Percentiles rank a stretch among this genome's conserved stretches.
Conservation (phyloP, 1,284 basidiomycete genomes). For the Tilletiaria anomala region DNA sequence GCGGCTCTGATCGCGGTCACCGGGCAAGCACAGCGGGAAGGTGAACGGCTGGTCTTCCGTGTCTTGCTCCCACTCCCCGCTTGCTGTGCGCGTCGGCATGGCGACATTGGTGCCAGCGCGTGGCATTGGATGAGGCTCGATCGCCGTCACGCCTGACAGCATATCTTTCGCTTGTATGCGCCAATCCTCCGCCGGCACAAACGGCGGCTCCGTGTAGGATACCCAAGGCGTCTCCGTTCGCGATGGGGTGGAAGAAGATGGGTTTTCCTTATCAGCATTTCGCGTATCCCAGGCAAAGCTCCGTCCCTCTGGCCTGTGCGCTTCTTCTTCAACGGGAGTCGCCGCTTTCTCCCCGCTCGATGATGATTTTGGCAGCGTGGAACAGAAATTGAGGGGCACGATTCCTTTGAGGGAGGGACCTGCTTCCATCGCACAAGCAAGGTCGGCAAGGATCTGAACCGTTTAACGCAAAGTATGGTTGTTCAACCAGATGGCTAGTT, state of each 20-base stretch:
- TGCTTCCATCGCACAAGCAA: conserved; percentile 10
- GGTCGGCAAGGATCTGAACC: conserved; percentile 24
- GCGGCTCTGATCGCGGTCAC: conserved; percentile 20
- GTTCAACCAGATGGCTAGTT: too few species aligned
- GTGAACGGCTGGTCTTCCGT: conserved; percentile 16
- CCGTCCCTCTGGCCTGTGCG: conserved; percentile 9
- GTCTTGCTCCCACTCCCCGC: conserved; percentile 2
- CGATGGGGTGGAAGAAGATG: background rate
- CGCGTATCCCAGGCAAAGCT: conserved; percentile 26
- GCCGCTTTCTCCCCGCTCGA: conserved; percentile 4
- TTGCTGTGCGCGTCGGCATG: background rate
- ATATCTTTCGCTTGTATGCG: background rate
- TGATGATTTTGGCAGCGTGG: conserved; percentile 5
- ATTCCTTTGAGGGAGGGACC: conserved; percentile 3
- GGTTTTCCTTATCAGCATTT: conserved; percentile 6
- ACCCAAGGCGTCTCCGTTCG: conserved; percentile 9
- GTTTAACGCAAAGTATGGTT: too few species aligned
- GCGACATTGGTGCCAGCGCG: conserved; percentile 14
- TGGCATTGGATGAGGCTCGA: conserved; percentile 17
- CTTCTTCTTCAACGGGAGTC: conserved; percentile 24
- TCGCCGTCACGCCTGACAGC: conserved; percentile 10
- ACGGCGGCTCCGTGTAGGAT: conserved; percentile 11
- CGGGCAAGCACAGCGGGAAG: conserved; percentile 26
- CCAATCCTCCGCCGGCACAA: conserved; percentile 7
- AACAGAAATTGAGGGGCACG: conserved; percentile 16